Evolutionary conservation across 2,329 filamentous ascomycete species (phyloP), one percentile per base, ranked within the genome.

Genomic region (Colletotrichum sp.): DNA sequence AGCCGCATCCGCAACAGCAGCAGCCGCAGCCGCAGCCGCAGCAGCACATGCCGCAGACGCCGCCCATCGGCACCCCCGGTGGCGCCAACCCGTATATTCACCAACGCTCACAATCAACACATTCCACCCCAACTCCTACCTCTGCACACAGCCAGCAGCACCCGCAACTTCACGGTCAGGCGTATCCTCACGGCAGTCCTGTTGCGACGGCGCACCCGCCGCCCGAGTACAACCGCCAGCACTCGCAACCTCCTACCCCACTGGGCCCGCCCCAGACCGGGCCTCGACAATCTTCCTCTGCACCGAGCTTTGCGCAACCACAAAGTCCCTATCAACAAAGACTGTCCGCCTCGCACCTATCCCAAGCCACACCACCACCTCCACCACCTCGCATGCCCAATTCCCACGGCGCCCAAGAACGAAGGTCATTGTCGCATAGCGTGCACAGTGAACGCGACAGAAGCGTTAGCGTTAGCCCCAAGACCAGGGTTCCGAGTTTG

Each of bases 391-490:
- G 78, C 84, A 85, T 74, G 57, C 83, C 83, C 32, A 86, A 82
- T 75, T 85, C 84, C 68, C 85, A 88, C 71, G 84, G 84, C 78
- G 82, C 84, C 65, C 88, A 89, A 83, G 88, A 89, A 77, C 86
- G 86, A 83, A 84, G 90, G 81, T 88, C 89, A 59, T 86, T 89
- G 74, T 89, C 90, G 59, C 88, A 89, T 65, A 89, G 89, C 78
- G 93, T 90, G 59, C 88, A 89, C 63, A 89, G 89, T 78, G 93
- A 95, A 71, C 90, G 93, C 80, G 94, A 94, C 77, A 88, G 90
- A 66, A 95, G 93, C 82, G 83, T 94, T 69, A 96, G 94, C 81
- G 92, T 96, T 67, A 96, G 94, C 82, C 95, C 95, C 34, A 96
- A 95, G 85, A 95, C 94, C 43, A 88, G 90, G 77, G 86, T 93